A percentile compares a stretch with the other conserved stretches of the same genome.
Conservation (phyloP, 2,329 filamentous ascomycete genomes). For the Alternaria gansuensis region DNA sequence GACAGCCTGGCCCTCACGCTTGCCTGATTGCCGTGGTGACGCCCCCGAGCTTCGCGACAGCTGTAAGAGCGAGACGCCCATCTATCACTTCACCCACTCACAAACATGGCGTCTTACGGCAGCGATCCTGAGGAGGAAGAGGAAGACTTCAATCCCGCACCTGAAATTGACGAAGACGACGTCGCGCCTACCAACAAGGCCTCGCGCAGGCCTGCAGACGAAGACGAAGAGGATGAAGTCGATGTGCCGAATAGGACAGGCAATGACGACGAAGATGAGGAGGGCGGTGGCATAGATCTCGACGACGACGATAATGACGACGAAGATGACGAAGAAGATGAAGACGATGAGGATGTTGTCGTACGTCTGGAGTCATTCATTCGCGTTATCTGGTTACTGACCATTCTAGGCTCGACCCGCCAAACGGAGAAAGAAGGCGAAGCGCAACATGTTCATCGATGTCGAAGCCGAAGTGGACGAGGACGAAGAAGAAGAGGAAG, state of each 20-base stretch:
- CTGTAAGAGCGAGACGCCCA: constrained; percentile 17
- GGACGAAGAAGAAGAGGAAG: constrained; percentile 82
- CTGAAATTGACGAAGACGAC: constrained; percentile 72
- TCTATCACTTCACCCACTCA: constrained; percentile 12
- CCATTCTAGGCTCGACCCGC: constrained; percentile 69
- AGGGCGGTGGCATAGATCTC: constrained; percentile 63
- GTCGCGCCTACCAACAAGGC: constrained; percentile 30
- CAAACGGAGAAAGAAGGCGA: constrained; percentile 78
- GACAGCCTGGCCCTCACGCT: constrained; percentile 2
- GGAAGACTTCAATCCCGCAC: constrained; percentile 88
- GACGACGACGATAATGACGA: constrained; percentile 66
- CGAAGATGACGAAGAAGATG: constrained; percentile 69
- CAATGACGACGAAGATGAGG: constrained; percentile 59
- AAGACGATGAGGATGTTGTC: constrained; percentile 64
- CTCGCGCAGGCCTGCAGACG: constrained; percentile 44
- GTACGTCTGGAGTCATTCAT: constrained; percentile 27
- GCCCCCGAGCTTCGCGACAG: constrained; percentile 21
- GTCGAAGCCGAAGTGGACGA: constrained; percentile 98
- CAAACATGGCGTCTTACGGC: constrained; percentile 45
- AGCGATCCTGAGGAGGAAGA: constrained; percentile 63
- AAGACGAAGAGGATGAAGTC: constrained; percentile 51
- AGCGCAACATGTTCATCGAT: constrained; percentile 90
- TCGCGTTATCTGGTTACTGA: constrained; percentile 28
- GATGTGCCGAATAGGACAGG: constrained; percentile 47
- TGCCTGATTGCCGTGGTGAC: constrained; percentile 6